Evolutionary conservation across 2,329 filamentous ascomycete genomes (phyloP), one percentile per base, ranked within the genome.

Genomic region (Lachnellula subtilissima): DNA sequence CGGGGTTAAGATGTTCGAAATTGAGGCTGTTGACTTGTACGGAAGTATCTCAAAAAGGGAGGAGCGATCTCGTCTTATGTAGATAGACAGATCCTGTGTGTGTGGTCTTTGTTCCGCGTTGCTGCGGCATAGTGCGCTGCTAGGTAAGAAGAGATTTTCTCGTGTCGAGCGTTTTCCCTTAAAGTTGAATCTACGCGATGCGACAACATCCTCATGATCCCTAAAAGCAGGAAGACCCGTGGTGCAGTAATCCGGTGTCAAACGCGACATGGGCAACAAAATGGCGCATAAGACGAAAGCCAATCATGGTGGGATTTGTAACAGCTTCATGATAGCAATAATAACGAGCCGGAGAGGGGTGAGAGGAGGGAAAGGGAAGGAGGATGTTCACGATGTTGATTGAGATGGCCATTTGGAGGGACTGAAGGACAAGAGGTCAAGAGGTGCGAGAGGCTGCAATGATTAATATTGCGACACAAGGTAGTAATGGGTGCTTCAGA

Each of bases 161-260:
- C 35, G 45, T 55, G 28, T 42, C 40, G 39, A 39, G 22, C 28
- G 8, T 48, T 51, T 53, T 57, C 63, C 57, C 52, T 54, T 64
- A 66, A 66, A 60, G 61, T 57, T 60, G 57, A 62, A 57, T 58
- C 45, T 65, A 63, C 53, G 57, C 60, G 60, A 61, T 43, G 60
- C 54, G 49, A 52, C 53, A 32, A 50, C 32, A 50, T 37, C 52
- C 39, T 49, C 50, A 36, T 40, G 40, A 55, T 48, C 62, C 53
- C 57, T 64, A 64, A 64, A 53, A 53, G 54, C 59, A 64, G 57
- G 55, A 47, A 14, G 39, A 57, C 32, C 47, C 55, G 55, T 15
- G 19, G 28, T 50, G 51, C 51, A 51, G 48, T 23, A 45, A 55
- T 48, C 52, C 52, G 50, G 51, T 57, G 59, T 59, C 46, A 52